These are phyloP conservation scores for Globisporangium abappressorium DNA, from an alignment of 352 stramenopile genomes.

Conservation along the genomic window DNA sequence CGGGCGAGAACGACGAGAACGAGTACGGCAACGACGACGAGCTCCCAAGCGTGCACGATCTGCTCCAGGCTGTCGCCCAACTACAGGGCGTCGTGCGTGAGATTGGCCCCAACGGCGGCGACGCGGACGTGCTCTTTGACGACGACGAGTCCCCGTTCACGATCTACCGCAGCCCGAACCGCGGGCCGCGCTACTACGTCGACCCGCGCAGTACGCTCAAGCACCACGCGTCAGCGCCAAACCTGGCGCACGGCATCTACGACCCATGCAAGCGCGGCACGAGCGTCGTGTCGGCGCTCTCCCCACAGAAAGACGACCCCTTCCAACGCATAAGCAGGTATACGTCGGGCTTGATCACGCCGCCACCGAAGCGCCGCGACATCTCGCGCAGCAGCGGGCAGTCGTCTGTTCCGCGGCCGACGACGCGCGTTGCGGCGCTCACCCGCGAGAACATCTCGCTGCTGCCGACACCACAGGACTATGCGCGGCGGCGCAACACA, in stretches of 20 bases:
- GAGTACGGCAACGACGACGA: slow-evolving; percentile 24
- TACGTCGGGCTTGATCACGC: slow-evolving; percentile 32
- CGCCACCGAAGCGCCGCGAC: slow-evolving; percentile 23
- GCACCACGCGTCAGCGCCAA: slow-evolving; percentile 9
- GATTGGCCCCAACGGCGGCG: slow-evolving; percentile 23
- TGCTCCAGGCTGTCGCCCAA: slow-evolving; percentile 46
- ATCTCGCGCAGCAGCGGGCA: slow-evolving; percentile 10
- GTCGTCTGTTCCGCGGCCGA: slow-evolving; percentile 28
- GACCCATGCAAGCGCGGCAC: slow-evolving; percentile 15
- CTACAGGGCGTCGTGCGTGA: slow-evolving; percentile 49
- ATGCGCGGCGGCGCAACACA: slow-evolving; percentile 25
- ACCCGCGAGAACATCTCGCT: slow-evolving; percentile 81
- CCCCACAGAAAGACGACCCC: slow-evolving; percentile 11
- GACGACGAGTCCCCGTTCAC: slow-evolving; percentile 28
- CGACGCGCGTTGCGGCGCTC: slow-evolving; percentile 57
- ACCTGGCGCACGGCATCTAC: slow-evolving; percentile 18
- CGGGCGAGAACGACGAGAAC: slow-evolving; percentile 18
- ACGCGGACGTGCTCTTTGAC: slow-evolving; percentile 14
- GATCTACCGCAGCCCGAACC: slow-evolving; percentile 24
- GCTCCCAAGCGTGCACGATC: slow-evolving; percentile 49
- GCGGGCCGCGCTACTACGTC: slow-evolving; percentile 18
- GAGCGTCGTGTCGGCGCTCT: slow-evolving; percentile 14
- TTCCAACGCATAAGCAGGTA: slow-evolving; percentile 10
- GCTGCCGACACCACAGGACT: slow-evolving; percentile 42
- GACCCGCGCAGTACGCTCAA: slow-evolving; percentile 12